A percentile compares a stretch with the other conserved stretches of the same genome.
Conservation (phyloP, 2,329 filamentous ascomycete species). For the Cryphonectria japonica region DNA sequence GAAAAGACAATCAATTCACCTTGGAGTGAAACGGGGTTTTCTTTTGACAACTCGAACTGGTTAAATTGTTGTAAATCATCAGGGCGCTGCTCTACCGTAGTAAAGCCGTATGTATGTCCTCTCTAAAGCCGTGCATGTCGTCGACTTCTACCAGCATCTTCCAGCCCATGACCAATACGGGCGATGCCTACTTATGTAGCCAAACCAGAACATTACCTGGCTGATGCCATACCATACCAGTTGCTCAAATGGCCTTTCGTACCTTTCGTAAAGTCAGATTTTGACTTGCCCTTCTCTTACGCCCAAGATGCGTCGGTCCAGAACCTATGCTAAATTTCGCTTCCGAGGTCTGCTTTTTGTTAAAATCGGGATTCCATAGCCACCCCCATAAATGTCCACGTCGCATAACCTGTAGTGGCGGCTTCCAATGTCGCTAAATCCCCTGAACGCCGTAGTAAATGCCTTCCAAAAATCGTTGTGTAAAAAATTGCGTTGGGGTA, state of each 20-base stretch:
- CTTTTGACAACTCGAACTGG: background rate
- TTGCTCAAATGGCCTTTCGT: background rate
- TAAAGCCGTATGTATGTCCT: background rate
- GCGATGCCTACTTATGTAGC: background rate
- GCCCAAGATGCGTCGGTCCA: background rate
- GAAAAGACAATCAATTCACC: too few species aligned
- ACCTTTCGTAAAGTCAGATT: background rate
- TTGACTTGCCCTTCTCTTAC: background rate
- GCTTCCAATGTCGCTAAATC: background rate
- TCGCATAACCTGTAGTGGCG: background rate
- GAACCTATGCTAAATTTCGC: background rate
- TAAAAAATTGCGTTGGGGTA: conserved; percentile 21
- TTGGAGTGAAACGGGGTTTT: too few species aligned
- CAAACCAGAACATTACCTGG: background rate
- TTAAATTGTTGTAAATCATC: background rate
- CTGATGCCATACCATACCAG: background rate
- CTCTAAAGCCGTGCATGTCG: background rate
- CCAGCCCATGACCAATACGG: background rate
- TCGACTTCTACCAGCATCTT: background rate
- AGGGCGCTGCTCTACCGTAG: background rate
- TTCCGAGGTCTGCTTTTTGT: background rate
- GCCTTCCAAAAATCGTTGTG: conserved; percentile 20
- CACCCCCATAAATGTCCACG: background rate
- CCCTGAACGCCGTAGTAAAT: conserved; percentile 22
- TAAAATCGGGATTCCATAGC: background rate